Evolutionary conservation across 768 basidiomycete species (phyloP), one percentile per base, ranked within the genome.

Genomic region (Russula emetica): DNA sequence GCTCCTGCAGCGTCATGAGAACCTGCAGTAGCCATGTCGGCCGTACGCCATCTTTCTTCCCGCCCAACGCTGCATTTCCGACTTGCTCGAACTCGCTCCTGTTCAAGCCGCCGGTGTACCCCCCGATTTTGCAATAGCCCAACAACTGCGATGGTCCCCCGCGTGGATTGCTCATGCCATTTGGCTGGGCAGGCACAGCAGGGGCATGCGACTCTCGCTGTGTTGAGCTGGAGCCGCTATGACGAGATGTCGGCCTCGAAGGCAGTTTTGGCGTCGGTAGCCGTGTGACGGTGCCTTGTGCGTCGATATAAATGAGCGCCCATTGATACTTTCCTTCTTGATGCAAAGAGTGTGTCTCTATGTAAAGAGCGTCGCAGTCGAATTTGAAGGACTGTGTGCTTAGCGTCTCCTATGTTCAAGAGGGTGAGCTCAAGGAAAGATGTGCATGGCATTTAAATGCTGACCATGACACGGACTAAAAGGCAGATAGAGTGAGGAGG

Each of bases 311-410:
- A n/a, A 67, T 8, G 42, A 67, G 55, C 36, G 64, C 66, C 66
- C 66, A 67, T 36, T 61, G 64, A 30, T 67, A 67, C 7, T 58
- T 54, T 50, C 66, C 66, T 53, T 67, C 66, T 30, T 67, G 64
- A 22, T 66, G 63, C 59, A 67, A 53, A 38, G 66, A 66, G 42
- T 66, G 66, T 32, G 66, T 67, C 64, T 67, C 66, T 36, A 67
- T 61, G 30, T 67, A 67, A 42, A 67, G 64, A 57, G 64, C 66
- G 60, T 67, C 60, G 49, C 59, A 65, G 55, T 66, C 66, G 26
- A 67, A 60, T 36, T 66, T 60, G 49, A 67, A 61, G 36, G 54
- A 67, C 64, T 56, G 64, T 61, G 63, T 55, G 63, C 58, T 54
- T 24, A 60, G 26, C 11, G 53, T 64, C 22, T 54, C 63, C 63